Base-by-base conservation (phyloP, 176 grass and related monocot genomes). In the Rhynchospora pubera region DNA sequence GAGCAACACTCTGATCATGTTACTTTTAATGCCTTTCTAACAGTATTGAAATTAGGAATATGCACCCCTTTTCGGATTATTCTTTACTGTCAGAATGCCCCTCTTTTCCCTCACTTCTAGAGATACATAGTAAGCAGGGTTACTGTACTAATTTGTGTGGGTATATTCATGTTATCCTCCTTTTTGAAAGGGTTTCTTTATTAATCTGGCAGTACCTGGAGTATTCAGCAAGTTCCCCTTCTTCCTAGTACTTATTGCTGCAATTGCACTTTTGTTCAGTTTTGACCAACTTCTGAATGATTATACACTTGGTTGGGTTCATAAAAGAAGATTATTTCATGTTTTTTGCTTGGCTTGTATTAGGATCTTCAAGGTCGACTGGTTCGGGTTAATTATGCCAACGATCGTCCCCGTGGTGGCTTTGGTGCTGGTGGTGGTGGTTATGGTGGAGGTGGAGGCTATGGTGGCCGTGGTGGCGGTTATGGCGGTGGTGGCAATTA, bases 351-450 rank as follows among this genome's bases (percentile, higher is more conserved):
- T 3, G 32, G 3, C 78, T 26, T 28, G 8, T 64, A 23, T 56
- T 57, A 88, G 86, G 86, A 88, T 72, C 86, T 88, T 51, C 65
- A 85, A 79, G 86, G 86, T 47, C 60, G 86, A 76, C 47, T 80
- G 9, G 15, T 88, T 63, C 77, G 86, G 48, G 86, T 88, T 26
- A 88, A 88, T 63, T 67, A 65, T 74, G 86, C 86, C 39, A 88
- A 75, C 7, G 86, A 88, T 7, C 51, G 76, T 42, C 57, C 86
- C 14, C 82, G 16, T 0, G 50, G 44, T n/a, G 60, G 60, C 18
- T 71, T 26, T 14, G 59, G 84, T 3, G 84, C 50, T 5, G 19
- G 47, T 30, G 62, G 50, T 15, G 62, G 79, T 21, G 78, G 78
- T 9, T 32, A 51, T 59, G 60, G 61, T 9, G 62, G 24, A 3